Percentiles rank a stretch among this genome's conserved stretches.
Conservation (phyloP, 2,329 filamentous ascomycete species). For the Fusarium luffae region DNA sequence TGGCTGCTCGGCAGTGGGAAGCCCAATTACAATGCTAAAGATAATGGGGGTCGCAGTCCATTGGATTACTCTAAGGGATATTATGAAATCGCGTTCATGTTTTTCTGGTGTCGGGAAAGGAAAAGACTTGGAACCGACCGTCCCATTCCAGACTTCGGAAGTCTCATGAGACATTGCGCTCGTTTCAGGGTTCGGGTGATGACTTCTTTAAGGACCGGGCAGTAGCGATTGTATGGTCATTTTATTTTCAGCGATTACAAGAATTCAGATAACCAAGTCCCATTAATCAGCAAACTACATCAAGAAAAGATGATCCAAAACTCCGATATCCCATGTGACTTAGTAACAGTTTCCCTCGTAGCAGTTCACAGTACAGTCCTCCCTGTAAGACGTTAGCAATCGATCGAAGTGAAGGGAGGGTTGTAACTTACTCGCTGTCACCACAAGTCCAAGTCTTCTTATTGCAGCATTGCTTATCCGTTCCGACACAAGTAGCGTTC, state of each 20-base stretch:
- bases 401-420: too few relatives aligned
- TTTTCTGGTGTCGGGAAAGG: rapidly evolving
- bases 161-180: too few relatives aligned
- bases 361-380: constrained; percentile 11
- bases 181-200: rapidly evolving
- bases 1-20: not conserved
- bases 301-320: not conserved
- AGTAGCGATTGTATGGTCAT: rapidly evolving
- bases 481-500: constrained; percentile 23
- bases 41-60: too few relatives aligned
- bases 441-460: constrained; percentile 28
- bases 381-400: not conserved
- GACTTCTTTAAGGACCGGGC: too few relatives aligned
- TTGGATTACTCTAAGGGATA: too few relatives aligned
- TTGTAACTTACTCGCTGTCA: not conserved
- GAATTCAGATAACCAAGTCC: not conserved
- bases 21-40: too few relatives aligned
- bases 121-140: rapidly evolving
- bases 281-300: not conserved
- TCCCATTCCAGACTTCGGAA: too few relatives aligned
- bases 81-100: too few relatives aligned
- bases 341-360: constrained; percentile 11
- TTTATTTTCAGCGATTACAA: not conserved
- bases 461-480: constrained; percentile 23
- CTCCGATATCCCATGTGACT: not conserved